These are phyloP conservation scores for Zarea fungicola DNA, from an alignment of 2,329 filamentous ascomycete genomes.

Conservation along the genomic window DNA sequence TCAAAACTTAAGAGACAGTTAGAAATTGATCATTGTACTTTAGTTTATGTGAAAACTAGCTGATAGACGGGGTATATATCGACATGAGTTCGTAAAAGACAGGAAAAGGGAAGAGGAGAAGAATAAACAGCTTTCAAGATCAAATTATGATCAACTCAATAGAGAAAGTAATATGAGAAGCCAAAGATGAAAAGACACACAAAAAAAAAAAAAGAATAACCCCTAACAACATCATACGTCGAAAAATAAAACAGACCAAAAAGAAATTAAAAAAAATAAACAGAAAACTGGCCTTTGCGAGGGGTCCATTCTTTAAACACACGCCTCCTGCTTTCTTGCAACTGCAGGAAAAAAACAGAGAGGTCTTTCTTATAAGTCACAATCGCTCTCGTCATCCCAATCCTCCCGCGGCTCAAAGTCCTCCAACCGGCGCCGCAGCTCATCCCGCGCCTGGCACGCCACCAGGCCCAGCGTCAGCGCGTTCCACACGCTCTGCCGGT, in stretches of 20 bases:
- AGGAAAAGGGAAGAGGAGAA: not conserved
- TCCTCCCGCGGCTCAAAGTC: constrained; percentile 30
- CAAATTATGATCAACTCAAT: not conserved
- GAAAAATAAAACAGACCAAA: not conserved
- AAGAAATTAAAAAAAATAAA: not conserved
- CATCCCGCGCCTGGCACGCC: constrained; percentile 36
- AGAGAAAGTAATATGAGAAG: not conserved
- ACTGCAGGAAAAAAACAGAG: not conserved
- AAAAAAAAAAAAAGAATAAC: not conserved
- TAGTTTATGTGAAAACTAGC: not conserved
- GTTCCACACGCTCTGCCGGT: constrained; percentile 39
- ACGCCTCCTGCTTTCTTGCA: no score
- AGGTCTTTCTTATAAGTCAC: constrained; percentile 27
- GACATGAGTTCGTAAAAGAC: not conserved
- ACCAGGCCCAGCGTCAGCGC: constrained; percentile 37
- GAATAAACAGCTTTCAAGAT: not conserved
- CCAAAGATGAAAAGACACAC: not conserved
- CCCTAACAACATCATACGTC: no score
- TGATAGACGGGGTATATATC: constrained; percentile 1
- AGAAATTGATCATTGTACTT: not conserved
- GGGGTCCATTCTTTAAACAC: no score
- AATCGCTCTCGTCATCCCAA: constrained; percentile 30
- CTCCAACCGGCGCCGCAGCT: constrained; percentile 27
- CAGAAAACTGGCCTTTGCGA: not conserved
- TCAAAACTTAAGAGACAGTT: no score